Base-by-base conservation (phyloP, 192 early-diverging fungal genomes). In the Coemansia sp. region DNA sequence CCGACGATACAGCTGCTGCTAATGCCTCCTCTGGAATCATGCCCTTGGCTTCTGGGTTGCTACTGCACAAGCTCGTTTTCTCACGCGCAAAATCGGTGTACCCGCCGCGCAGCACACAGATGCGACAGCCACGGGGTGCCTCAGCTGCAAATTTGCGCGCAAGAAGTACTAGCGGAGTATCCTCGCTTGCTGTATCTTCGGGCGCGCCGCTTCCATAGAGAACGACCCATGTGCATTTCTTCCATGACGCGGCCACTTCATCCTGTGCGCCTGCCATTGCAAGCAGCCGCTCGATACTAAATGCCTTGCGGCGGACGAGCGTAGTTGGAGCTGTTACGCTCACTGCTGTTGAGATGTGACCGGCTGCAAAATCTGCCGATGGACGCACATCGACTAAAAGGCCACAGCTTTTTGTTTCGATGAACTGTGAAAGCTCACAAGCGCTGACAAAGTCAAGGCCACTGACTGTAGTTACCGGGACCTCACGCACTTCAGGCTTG, bases 251-350 rank as follows among this genome's bases (percentile, higher is more conserved):
- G n/a, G 84, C 68, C n/a, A 63, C 54, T 8, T 70, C 60, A 27
- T 66, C 71, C 42, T 84, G 81, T 8, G 58, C 56, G 81, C 81
- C 43, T 38, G 57, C 51, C 23, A 82, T 79, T 51, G 73, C 77
- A 33, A 80, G 73, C 53, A 92, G 66, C 60, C 82, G 83, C 50
- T 89, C 85, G 12, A 87, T 67, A 1, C 85, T 81, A 56, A 82
- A 87, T 14, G 81, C 81, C 43, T 73, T 63, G 48, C 91, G 69
- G 57, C 85, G 86, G 39, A 92, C 71, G 30, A 94, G 79, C 17
- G 88, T 92, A 14, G 83, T 86, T 21, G 92, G 87, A 10, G 87
- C 73, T 44, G 80, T 83, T 44, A 94, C 74, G 61, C 81, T 89
- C 24, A 93, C 73, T 9, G 89, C 85, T 0, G 65, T 60, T 23